phyloP scores from a whole-genome alignment of 2,329 filamentous ascomycete genomes.

The Aspergillus hortae region DNA sequence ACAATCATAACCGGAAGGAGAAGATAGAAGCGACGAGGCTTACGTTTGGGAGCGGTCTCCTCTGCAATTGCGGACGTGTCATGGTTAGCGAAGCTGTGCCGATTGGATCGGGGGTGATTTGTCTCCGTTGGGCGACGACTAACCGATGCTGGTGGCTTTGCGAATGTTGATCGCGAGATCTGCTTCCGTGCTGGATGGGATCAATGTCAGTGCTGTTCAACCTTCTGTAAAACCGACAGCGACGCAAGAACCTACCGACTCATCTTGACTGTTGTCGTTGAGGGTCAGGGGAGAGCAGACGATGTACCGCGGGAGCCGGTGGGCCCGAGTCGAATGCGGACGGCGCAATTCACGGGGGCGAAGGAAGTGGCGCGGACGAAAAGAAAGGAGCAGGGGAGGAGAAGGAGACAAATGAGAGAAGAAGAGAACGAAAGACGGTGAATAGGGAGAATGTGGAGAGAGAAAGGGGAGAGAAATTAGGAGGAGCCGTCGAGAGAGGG shows the following conservation, averaged over 20 bases:
- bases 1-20: too few relatives aligned
- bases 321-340: conserved; percentile 16
- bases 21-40: conserved; percentile 13
- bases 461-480: conserved; percentile 5
- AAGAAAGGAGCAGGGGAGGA: conserved; percentile 5
- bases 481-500: conserved; percentile 5
- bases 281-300: conserved; percentile 21
- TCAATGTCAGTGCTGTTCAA: background rate
- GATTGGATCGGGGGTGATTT: background rate
- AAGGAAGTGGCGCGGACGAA: conserved; percentile 5
- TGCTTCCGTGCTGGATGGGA: conserved; percentile 53
- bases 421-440: conserved; percentile 12
- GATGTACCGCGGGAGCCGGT: conserved; percentile 17
- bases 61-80: conserved; percentile 38
- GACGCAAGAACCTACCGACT: conserved; percentile 49
- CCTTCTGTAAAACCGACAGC: background rate
- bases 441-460: conserved; percentile 2
- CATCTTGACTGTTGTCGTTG: conserved; percentile 52
- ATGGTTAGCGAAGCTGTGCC: conserved; percentile 2
- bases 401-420: background rate
- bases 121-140: conserved; percentile 15
- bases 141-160: conserved; percentile 63
- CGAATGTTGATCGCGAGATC: conserved; percentile 65
- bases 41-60: conserved; percentile 66
- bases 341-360: conserved; percentile 14